phyloP scores from a whole-genome alignment of 768 basidiomycete species.

The Mycena vulgaris region DNA sequence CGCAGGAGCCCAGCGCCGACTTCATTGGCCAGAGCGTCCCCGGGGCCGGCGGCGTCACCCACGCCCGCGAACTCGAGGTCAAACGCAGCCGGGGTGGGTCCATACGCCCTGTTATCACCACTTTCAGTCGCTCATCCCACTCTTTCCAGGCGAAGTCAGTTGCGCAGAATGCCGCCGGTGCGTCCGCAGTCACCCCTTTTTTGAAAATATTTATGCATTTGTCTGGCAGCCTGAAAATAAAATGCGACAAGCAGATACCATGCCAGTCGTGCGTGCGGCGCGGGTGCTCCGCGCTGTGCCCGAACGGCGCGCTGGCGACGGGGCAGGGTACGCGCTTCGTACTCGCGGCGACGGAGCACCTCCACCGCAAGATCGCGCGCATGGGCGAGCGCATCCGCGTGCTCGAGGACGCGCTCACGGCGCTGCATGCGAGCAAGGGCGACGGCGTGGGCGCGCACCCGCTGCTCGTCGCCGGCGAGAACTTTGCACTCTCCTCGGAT shows the following conservation, averaged over 20 bases:
- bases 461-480: slow-evolving; percentile 53
- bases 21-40: slow-evolving; percentile 53
- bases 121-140: slow-evolving; percentile 28
- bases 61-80: slow-evolving; percentile 78
- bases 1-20: slow-evolving; percentile 64
- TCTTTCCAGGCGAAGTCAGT: slow-evolving; percentile 66
- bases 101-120: not conserved
- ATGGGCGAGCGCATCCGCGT: slow-evolving; percentile 70
- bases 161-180: slow-evolving; percentile 85
- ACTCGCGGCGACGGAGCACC: slow-evolving; percentile 76
- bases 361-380: slow-evolving; percentile 68
- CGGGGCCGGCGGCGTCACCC: slow-evolving; percentile 44
- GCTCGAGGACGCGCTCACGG: slow-evolving; percentile 73
- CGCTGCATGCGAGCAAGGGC: slow-evolving; percentile 60
- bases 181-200: slow-evolving; percentile 63
- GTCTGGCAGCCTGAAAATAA: slow-evolving; percentile 75
- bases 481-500: slow-evolving; percentile 19
- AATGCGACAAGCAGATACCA: slow-evolving; percentile 87
- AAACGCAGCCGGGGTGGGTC: slow-evolving; percentile 76
- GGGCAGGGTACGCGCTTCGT: slow-evolving; percentile 84
- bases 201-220: slow-evolving; percentile 18
- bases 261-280: slow-evolving; percentile 83
- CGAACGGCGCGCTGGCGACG: slow-evolving; percentile 83
- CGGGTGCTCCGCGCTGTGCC: slow-evolving; percentile 80
- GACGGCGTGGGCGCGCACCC: slow-evolving; percentile 59